Conservation (phyloP, 2,329 filamentous ascomycete genomes). For the Colletotrichum kahawae region DNA sequence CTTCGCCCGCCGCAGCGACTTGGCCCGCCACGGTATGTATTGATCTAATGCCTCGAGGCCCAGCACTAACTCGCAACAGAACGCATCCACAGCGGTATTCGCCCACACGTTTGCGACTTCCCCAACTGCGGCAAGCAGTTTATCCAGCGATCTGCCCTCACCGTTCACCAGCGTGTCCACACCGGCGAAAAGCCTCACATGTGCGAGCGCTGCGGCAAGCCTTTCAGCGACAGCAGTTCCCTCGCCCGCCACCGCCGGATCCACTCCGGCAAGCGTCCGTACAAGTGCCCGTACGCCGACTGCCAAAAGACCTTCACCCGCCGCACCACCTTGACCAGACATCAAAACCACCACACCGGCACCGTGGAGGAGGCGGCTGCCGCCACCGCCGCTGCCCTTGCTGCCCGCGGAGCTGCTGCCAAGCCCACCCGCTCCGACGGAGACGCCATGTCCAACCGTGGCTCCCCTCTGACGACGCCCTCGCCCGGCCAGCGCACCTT, state of each 20-base stretch:
- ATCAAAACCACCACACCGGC: conserved; percentile 95
- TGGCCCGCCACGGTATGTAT: conserved; percentile 87
- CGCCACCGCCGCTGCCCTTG: conserved; percentile 85
- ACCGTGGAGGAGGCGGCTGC: conserved; percentile 93
- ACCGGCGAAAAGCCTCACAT: conserved; percentile 98
- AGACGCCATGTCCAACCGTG: conserved; percentile 73
- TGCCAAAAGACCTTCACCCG: conserved; percentile 99
- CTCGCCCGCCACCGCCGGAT: conserved; percentile 92
- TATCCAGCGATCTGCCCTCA: conserved; percentile 94
- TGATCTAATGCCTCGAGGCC: neutral
- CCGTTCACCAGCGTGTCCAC: conserved; percentile 93
- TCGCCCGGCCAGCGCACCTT: conserved; percentile 81
- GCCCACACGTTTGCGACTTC: conserved; percentile 91
- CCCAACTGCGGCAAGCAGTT: conserved; percentile 93
- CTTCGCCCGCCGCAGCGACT: conserved; percentile 91
- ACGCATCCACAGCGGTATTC: conserved; percentile 90
- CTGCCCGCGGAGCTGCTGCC: conserved; percentile 51
- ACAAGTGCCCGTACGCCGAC: conserved; percentile 96
- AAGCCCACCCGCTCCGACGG: conserved; percentile 67
- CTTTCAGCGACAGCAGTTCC: conserved; percentile 95
- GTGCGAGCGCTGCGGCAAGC: conserved; percentile 97
- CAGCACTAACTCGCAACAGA: conserved; percentile 58
- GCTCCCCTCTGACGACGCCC: conserved; percentile 78
- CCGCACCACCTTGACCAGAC: conserved; percentile 90
- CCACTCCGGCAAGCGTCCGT: conserved; percentile 93